Base-by-base conservation (phyloP, 2,329 filamentous ascomycete species). In the Rutstroemia sydowiana region DNA sequence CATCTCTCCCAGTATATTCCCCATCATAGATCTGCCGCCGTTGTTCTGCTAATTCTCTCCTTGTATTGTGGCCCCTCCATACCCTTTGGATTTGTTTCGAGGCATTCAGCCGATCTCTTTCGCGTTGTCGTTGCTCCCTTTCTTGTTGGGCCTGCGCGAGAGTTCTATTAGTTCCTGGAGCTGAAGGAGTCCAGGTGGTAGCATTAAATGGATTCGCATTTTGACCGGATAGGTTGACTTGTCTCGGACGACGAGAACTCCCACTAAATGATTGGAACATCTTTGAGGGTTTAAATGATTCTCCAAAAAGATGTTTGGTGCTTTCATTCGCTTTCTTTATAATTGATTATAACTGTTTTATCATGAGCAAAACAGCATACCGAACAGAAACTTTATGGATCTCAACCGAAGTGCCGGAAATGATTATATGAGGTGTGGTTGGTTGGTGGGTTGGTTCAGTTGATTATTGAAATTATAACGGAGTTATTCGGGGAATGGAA, bases 261-360 rank as follows among this genome's bases (percentile, higher is more conserved):
- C 93, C 93, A 21, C 88, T 93, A 72, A 98, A 98, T 49, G 87
- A 90, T 56, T 87, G 84, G 72, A 93, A 95, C 92, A 96, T 96
- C 61, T 65, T 32, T 67, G 66, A 49, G 53, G 28, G 48, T 46
- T 56, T 28, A 18, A 11, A n/a, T n/a, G n/a, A n/a, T 18, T 3
- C 23, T 23, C 7, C 28, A 41, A 14, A 36, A 36, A 31, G 37
- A 30, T 41, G 30, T 21, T 16, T 46, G 28, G 18, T 34, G 16
- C 13, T 13, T 20, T 30, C 16, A 5, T 21, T 18, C 32, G 42
- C 49, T 50, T 37, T 57, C 40, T 30, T 55, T 32, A 34, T 34
- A 49, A 44, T 40, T 49, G 28, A 44, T 55, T 61, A 61, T 55
- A 47, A 34, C 53, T 37, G 18, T 37, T 37, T n/a, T 50, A 45